Evolutionary conservation across 768 basidiomycete species (phyloP).

Genomic region (Lactarius quietus): DNA sequence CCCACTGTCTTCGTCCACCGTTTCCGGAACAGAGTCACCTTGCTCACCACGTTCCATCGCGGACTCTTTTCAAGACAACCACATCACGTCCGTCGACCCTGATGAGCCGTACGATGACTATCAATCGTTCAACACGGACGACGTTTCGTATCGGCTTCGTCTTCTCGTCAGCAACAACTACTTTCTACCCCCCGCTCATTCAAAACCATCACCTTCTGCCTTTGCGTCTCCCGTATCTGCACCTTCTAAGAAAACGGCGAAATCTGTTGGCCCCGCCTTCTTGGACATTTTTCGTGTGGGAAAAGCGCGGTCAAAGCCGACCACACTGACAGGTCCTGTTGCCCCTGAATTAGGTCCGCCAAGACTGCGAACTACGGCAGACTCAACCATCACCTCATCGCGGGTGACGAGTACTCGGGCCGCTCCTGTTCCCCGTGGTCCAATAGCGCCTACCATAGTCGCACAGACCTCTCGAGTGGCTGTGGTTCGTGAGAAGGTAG

Average conservation of each 20-base stretch:
- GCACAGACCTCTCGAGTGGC: slow-evolving; percentile 48
- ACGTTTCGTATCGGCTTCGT: slow-evolving; percentile 80
- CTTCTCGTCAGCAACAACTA: slow-evolving; percentile 85
- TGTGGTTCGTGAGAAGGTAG: slow-evolving; percentile 80
- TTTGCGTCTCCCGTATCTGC: slow-evolving; percentile 43
- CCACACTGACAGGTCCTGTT: slow-evolving; percentile 39
- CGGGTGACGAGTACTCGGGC: slow-evolving; percentile 26
- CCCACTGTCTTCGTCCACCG: slow-evolving; percentile 65
- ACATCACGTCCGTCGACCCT: slow-evolving; percentile 33
- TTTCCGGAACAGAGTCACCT: slow-evolving; percentile 60
- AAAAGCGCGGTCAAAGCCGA: slow-evolving; percentile 62
- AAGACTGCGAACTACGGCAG: slow-evolving; percentile 27
- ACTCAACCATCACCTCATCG: slow-evolving; percentile 23
- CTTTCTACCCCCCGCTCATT: slow-evolving; percentile 83
- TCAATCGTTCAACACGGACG: slow-evolving; percentile 51
- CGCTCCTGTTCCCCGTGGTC: slow-evolving; percentile 24
- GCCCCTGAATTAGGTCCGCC: slow-evolving; percentile 36
- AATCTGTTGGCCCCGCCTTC: slow-evolving; percentile 50
- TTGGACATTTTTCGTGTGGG: slow-evolving; percentile 70
- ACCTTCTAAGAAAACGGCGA: slow-evolving; percentile 46
- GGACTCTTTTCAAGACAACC: slow-evolving; percentile 42
- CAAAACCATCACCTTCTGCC: slow-evolving; percentile 70
- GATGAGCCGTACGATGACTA: slow-evolving; percentile 29
- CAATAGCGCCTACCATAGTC: slow-evolving; percentile 21
- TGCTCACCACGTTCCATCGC: slow-evolving; percentile 57